A percentile compares a stretch with the other conserved stretches of the same genome.
These are phyloP conservation scores for Microdochium nivale DNA, from an alignment of 2,329 filamentous ascomycete species.

Conservation along the genomic window DNA sequence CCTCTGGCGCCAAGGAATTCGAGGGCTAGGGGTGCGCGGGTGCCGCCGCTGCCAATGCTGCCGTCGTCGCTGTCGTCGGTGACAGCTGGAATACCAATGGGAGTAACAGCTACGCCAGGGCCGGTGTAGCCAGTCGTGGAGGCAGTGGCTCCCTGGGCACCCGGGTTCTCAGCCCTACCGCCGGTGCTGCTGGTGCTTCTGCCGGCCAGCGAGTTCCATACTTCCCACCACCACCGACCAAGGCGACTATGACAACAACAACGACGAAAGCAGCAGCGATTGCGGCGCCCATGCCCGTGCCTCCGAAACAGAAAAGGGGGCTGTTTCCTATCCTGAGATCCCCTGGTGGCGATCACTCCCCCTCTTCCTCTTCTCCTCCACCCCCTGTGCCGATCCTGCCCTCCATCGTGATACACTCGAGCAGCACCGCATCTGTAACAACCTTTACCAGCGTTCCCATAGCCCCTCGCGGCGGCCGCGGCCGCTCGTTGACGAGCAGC, in stretches of 20 bases:
- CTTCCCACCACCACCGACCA: background rate
- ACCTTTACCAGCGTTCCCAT: no score
- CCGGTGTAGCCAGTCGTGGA: background rate
- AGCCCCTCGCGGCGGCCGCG: background rate
- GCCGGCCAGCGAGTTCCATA: background rate
- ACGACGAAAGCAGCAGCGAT: background rate
- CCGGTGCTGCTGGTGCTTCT: no score
- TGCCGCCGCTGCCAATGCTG: constrained; percentile 17
- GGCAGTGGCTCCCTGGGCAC: background rate
- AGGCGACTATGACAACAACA: no score
- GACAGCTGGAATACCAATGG: background rate
- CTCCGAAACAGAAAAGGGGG: background rate
- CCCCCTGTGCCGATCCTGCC: background rate
- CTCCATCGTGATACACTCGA: background rate
- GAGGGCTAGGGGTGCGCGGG: constrained; percentile 41
- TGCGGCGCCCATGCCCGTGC: background rate
- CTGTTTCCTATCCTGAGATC: background rate
- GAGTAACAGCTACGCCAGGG: background rate
- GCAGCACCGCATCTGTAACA: background rate
- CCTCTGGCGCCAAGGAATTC: constrained; percentile 33
- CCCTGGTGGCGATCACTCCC: background rate
- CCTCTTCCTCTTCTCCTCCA: background rate
- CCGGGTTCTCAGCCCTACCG: background rate
- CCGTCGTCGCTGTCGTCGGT: constrained; percentile 1
- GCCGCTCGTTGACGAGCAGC: background rate